Base-by-base conservation (phyloP, 1,139 yeast genomes). In the Candida glucosophila region DNA sequence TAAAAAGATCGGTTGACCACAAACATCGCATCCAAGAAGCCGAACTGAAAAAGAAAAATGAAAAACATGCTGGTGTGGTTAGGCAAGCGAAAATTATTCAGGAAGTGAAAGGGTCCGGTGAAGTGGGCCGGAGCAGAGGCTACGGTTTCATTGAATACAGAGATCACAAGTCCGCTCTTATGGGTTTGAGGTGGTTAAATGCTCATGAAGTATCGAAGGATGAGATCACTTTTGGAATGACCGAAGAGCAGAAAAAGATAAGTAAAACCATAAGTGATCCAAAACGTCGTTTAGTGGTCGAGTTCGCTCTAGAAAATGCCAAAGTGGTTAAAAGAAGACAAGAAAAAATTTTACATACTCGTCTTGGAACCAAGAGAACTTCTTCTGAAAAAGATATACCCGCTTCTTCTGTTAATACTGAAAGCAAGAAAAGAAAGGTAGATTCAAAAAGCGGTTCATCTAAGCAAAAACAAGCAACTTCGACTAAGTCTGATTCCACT, bases 131-230 rank as follows among this genome's bases (percentile, higher is more conserved):
- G 56, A 78, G 92, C 49, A 77, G 97, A 61, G 98, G 99, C 33
- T 90, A 88, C 44, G 99, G 99, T 35, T 88, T 90, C 63, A 58
- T 90, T 29, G 98, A 92, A 55, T 86, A 70, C 53, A 75, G 90
- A 55, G 95, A 88, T 52, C 99, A 90, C 52, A 82, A 81, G 52
- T 55, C 81, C 34, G 98, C 99, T 1, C 67, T 90, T 36, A 88
- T 88, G 96, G 97, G 94, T 5, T 69, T 90, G 34, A 74, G 99
- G 62, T 92, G 96, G 95, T 68, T 90, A 51, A 90, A 90, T 56
- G 95, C 95, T 3, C 96, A 90, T 49, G 79, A 73, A 43, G 95
- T 90, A 3, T 58, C 82, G 0, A 55, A 54, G 23, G 73, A 68
- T 6, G 96, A 88, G 52, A 68, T 83, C 19, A 40, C 71, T 12